Percentiles rank a stretch among this genome's conserved stretches.
phyloP scores from a whole-genome alignment of 768 basidiomycete genomes.

The Hortiboletus flavorubellus region DNA sequence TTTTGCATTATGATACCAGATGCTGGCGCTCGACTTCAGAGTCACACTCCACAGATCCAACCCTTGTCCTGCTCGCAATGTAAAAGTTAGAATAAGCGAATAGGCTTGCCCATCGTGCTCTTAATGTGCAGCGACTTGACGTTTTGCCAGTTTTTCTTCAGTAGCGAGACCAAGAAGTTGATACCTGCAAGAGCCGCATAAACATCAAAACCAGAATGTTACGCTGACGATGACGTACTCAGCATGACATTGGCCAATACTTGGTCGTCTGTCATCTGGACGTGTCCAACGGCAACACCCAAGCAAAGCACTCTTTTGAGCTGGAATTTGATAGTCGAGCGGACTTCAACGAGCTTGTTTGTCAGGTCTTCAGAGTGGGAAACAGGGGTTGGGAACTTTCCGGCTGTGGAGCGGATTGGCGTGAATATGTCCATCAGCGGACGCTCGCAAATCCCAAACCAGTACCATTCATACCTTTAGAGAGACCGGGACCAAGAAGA shows the following conservation, averaged over 20 bases:
- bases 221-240: constrained; percentile 46
- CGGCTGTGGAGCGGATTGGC: constrained; percentile 52
- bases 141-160: constrained; percentile 99
- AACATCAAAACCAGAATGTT: neutral
- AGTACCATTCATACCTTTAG: constrained; percentile 68
- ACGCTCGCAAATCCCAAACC: neutral
- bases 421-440: neutral
- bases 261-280: constrained; percentile 97
- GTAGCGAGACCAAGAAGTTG: constrained; percentile 98
- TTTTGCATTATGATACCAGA: constrained; percentile 69
- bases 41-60: constrained; percentile 15
- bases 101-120: constrained; percentile 98
- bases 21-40: constrained; percentile 18
- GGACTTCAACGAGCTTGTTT: constrained; percentile 92
- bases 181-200: constrained; percentile 57
- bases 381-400: constrained; percentile 98
- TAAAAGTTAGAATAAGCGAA: constrained; percentile 77
- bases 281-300: constrained; percentile 97
- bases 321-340: constrained; percentile 99
- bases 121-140: constrained; percentile 99
- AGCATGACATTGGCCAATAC: constrained; percentile 98
- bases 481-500: constrained; percentile 98
- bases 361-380: constrained; percentile 85
- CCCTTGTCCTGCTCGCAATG: neutral
- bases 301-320: constrained; percentile 98